Evolutionary conservation across 371 early-diverging fungal genomes (phyloP).

Genomic region (Mucor mucedo): DNA sequence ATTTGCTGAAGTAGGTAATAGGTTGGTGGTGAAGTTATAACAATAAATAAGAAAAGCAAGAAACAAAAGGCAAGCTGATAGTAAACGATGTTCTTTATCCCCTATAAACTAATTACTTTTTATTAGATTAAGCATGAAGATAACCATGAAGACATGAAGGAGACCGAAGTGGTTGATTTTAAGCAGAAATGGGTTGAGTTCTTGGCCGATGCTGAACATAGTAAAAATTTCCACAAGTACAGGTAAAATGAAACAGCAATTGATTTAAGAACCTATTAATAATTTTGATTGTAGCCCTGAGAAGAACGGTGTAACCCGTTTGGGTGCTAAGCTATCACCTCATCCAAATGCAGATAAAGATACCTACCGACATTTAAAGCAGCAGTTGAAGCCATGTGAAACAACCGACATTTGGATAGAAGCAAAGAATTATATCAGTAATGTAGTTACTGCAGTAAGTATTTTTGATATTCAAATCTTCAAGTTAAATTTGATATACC

Average conservation of each 20-base stretch:
- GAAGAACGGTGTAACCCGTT: conserved; percentile 19
- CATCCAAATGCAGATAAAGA: conserved; percentile 19
- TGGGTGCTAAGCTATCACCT: conserved; percentile 18
- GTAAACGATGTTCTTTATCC: too few relatives aligned
- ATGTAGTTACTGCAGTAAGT: conserved; percentile 21
- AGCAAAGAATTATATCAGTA: conserved; percentile 12
- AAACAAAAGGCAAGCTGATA: too few relatives aligned
- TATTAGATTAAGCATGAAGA: too few relatives aligned
- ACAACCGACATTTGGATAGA: conserved; percentile 14
- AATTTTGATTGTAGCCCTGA: conserved; percentile 24
- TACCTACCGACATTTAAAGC: conserved; percentile 11
- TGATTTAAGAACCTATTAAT: conserved; percentile 6
- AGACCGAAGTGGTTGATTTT: conserved; percentile 11
- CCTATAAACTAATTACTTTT: too few relatives aligned
- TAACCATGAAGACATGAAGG: conserved; percentile 7
- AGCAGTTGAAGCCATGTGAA: conserved; percentile 14
- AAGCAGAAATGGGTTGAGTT: conserved; percentile 15
- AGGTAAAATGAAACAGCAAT: conserved; percentile 20
- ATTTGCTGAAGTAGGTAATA: too few relatives aligned
- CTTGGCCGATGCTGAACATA: conserved; percentile 22
- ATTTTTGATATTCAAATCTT: conserved; percentile 16
- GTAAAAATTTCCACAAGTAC: conserved; percentile 18
- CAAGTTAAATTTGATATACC: conserved; percentile 2
- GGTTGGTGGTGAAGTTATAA: too few relatives aligned
- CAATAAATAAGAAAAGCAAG: too few relatives aligned